Evolutionary conservation across 1,284 basidiomycete genomes (phyloP).

Genomic region (Apiotrichum mycotoxinovorans): DNA sequence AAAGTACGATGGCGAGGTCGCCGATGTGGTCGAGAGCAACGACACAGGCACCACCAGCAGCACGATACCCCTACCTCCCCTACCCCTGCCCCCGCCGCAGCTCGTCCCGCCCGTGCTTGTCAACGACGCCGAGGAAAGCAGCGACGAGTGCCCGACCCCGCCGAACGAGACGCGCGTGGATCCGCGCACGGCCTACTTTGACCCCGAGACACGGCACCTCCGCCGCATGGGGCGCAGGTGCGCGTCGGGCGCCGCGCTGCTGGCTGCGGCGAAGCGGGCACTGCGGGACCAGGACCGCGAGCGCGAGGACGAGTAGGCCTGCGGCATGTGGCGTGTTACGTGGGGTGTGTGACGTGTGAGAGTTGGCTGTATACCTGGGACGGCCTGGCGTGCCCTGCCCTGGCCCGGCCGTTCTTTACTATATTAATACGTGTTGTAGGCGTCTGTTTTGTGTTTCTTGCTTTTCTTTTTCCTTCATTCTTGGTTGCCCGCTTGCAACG

Average conservation of each 20-base stretch:
- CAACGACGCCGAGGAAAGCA: not conserved
- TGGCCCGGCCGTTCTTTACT: too few species aligned
- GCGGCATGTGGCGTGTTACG: not conserved
- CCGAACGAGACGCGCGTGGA: not conserved
- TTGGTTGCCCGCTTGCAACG: not conserved
- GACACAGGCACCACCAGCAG: too few species aligned
- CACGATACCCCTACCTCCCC: too few species aligned
- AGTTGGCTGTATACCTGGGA: not conserved
- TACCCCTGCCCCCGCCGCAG: too few species aligned
- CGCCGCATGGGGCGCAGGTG: not conserved
- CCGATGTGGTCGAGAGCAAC: not conserved
- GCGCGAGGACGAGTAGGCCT: not conserved
- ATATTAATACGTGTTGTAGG: not conserved
- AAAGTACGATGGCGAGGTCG: not conserved
- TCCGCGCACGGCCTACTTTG: not conserved
- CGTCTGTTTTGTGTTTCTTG: not conserved
- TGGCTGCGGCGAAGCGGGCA: not conserved
- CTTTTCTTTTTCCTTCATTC: not conserved
- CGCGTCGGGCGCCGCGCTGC: not conserved
- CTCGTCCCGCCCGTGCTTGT: too few species aligned
- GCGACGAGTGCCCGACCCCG: not conserved
- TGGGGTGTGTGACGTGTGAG: not conserved
- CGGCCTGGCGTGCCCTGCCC: not conserved
- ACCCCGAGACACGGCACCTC: not conserved
- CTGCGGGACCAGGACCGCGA: not conserved